Percentiles rank a stretch among this genome's conserved stretches.
These are phyloP conservation scores for Paspalum vaginatum DNA, from an alignment of 176 grass and related monocot genomes.

Conservation along the genomic window DNA sequence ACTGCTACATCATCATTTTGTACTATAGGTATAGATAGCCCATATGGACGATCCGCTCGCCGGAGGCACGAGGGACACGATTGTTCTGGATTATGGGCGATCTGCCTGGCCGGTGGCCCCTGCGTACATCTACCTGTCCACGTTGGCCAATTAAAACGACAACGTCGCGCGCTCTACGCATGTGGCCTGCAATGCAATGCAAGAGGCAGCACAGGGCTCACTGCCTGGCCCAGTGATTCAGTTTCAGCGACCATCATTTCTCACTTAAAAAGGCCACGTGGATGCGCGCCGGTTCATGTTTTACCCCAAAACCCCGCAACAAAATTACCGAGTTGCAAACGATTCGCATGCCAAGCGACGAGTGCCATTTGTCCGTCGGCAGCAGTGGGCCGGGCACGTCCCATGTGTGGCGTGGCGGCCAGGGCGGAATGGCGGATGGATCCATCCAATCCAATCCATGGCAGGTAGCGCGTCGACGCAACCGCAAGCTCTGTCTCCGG, in stretches of 20 bases:
- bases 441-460: not conserved
- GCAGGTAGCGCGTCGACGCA: not conserved
- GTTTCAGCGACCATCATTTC: too few species aligned
- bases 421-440: not conserved
- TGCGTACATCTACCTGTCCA: not conserved
- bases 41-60: too few species aligned
- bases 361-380: not conserved
- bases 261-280: too few species aligned
- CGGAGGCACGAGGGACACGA: too few species aligned
- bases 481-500: not conserved
- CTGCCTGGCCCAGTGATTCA: too few species aligned
- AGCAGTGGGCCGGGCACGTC: not conserved
- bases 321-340: too few species aligned
- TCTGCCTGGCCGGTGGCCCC: not conserved
- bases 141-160: not conserved
- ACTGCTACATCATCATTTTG: too few species aligned
- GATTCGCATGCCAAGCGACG: not conserved
- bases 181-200: not conserved
- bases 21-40: too few species aligned
- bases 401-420: not conserved
- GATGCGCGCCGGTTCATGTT: too few species aligned
- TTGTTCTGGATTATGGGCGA: not conserved
- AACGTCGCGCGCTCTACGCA: not conserved
- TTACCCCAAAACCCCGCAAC: too few species aligned
- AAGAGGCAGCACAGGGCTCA: too few species aligned